phyloP scores from a whole-genome alignment of 2,329 filamentous ascomycete species.

The Phoma sp. region DNA sequence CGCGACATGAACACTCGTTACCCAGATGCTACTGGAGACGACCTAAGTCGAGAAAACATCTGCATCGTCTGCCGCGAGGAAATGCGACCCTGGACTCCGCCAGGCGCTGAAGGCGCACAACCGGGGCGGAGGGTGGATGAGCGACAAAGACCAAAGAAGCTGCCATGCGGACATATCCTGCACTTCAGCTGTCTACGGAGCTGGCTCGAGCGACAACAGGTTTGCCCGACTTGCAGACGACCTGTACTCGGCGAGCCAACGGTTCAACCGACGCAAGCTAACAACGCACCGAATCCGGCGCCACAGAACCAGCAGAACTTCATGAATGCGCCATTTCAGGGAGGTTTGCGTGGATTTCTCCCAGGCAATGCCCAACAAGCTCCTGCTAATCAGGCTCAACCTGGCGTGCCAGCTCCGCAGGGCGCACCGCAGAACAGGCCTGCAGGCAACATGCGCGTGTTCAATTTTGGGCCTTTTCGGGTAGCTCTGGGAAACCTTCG shows the following conservation, averaged over 20 bases:
- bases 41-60: conserved; percentile 84
- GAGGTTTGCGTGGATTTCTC: conserved; percentile 28
- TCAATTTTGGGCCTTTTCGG: conserved; percentile 46
- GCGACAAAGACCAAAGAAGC: conserved; percentile 87
- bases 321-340: conserved; percentile 21
- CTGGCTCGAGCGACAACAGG: conserved; percentile 96
- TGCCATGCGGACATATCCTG: conserved; percentile 93
- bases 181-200: conserved; percentile 94
- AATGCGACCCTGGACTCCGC: conserved; percentile 80
- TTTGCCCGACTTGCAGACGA: conserved; percentile 91
- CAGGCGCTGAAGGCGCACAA: conserved; percentile 49
- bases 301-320: conserved; percentile 29
- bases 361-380: conserved; percentile 28
- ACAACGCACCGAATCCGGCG: conserved; percentile 34
- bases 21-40: conserved; percentile 86
- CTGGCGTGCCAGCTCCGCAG: conserved; percentile 26
- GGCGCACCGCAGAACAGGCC: conserved; percentile 30
- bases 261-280: conserved; percentile 34
- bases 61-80: conserved; percentile 98
- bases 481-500: conserved; percentile 46
- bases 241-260: conserved; percentile 67
- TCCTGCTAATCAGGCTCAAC: conserved; percentile 31
- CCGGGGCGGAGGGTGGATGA: conserved; percentile 68
- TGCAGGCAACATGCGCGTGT: conserved; percentile 44
- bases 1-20: conserved; percentile 91